Evolutionary conservation across 2,329 filamentous ascomycete genomes (phyloP).

Genomic region (Amauroascus verrucosus): DNA sequence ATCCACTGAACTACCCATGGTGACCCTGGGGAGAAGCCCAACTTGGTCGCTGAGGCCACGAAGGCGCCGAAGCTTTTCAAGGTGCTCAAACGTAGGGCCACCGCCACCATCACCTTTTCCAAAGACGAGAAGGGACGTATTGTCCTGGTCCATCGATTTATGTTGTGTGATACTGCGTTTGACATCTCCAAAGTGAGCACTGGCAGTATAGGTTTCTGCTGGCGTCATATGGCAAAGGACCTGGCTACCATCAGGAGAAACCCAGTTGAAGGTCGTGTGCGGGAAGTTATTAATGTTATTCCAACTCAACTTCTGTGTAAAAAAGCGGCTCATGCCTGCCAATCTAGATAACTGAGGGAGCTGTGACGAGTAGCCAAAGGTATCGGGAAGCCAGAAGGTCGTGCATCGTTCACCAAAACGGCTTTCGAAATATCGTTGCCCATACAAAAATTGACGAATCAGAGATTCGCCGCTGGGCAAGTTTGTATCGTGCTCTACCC

Average conservation of each 20-base stretch:
- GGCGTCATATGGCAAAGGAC: slow-evolving; percentile 98
- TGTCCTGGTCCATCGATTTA: slow-evolving; percentile 90
- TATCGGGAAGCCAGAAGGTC: slow-evolving; percentile 97
- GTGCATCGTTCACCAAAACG: slow-evolving; percentile 78
- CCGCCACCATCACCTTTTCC: slow-evolving; percentile 95
- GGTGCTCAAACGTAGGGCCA: slow-evolving; percentile 83
- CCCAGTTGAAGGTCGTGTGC: slow-evolving; percentile 98
- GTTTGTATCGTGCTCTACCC: slow-evolving; percentile 98
- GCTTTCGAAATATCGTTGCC: slow-evolving; percentile 88
- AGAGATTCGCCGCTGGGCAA: slow-evolving; percentile 92
- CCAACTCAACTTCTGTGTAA: slow-evolving; percentile 98
- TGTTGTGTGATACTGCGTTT: slow-evolving; percentile 81
- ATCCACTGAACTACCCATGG: slow-evolving; percentile 81
- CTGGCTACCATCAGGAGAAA: slow-evolving; percentile 86
- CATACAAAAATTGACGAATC: slow-evolving; percentile 87
- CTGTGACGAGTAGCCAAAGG: slow-evolving; percentile 93
- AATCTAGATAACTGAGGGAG: slow-evolving; percentile 86
- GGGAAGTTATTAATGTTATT: slow-evolving; percentile 99
- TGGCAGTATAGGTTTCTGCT: slow-evolving; percentile 87
- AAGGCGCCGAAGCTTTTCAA: slow-evolving; percentile 88
- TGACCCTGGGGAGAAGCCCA: slow-evolving; percentile 72
- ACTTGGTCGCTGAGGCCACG: slow-evolving; percentile 83
- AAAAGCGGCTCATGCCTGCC: slow-evolving; percentile 92
- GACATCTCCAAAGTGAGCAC: slow-evolving; percentile 89
- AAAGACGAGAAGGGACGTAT: slow-evolving; percentile 82